Percentiles rank a stretch among this genome's conserved stretches.
Evolutionary conservation across 345 rosid genomes (phyloP).

Genomic region (Odontarrhena argentea): DNA sequence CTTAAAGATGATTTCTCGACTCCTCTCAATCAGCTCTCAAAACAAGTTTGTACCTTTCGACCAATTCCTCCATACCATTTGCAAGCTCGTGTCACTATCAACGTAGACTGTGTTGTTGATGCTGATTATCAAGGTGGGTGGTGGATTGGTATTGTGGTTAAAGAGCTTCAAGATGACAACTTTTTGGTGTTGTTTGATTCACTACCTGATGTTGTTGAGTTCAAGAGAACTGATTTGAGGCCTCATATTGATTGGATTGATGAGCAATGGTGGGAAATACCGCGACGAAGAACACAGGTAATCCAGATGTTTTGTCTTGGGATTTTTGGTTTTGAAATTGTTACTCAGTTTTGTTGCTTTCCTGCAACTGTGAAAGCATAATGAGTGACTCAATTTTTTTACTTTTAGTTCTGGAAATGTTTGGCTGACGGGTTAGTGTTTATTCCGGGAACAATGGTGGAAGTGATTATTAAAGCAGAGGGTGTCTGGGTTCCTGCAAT

Average conservation of each 20-base stretch:
- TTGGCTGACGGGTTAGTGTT: constrained; percentile 9
- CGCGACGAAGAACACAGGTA: no score
- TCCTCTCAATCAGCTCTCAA: no score
- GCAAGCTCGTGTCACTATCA: constrained; percentile 11
- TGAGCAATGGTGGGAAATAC: no score
- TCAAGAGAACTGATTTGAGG: constrained; percentile 51
- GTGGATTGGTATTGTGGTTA: constrained; percentile 57
- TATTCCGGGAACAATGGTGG: constrained; percentile 24
- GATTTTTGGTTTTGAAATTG: no score
- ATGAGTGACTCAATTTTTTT: no score
- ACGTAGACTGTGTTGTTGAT: constrained; percentile 43
- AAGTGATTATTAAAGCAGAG: constrained; percentile 6
- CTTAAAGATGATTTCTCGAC: no score
- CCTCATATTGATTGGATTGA: constrained; percentile 33
- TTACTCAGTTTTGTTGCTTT: no score
- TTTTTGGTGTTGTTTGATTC: constrained; percentile 51
- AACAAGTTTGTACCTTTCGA: constrained; percentile 30
- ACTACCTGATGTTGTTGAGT: constrained; percentile 50
- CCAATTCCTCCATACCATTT: constrained; percentile 47
- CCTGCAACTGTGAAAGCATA: no score
- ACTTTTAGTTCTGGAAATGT: not conserved
- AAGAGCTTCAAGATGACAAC: constrained; percentile 39
- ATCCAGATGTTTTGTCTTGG: no score
- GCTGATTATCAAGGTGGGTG: constrained; percentile 46
- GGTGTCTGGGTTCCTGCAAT: constrained; percentile 21